Conservation (phyloP, 192 early-diverging fungal genomes). For the Borealophlyctis nickersoniae region DNA sequence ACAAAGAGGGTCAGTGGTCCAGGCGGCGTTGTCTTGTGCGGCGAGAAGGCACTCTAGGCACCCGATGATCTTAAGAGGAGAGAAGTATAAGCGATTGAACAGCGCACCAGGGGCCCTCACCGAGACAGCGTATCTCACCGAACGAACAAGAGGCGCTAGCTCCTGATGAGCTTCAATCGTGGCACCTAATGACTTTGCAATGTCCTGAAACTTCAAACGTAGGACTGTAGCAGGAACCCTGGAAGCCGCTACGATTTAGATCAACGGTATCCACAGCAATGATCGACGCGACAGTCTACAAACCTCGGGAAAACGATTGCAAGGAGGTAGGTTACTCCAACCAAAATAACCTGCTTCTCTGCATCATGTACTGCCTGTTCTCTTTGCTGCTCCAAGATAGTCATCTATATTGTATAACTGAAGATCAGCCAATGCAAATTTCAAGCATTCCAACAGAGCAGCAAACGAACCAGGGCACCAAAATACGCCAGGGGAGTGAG, state of each 20-base stretch:
- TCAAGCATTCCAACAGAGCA: too few relatives aligned
- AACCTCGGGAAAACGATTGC: conserved; percentile 73
- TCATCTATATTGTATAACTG: conserved; percentile 35
- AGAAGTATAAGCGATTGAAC: too few relatives aligned
- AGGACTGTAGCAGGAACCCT: conserved; percentile 35
- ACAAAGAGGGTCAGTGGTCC: conserved; percentile 53
- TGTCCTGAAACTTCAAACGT: conserved; percentile 40
- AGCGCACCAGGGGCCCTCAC: too few relatives aligned
- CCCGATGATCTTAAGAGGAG: conserved; percentile 39
- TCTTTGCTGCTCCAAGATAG: conserved; percentile 66
- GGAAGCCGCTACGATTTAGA: not conserved
- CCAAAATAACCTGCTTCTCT: conserved; percentile 44
- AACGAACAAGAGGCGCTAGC: conserved; percentile 76
- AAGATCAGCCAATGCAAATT: not conserved
- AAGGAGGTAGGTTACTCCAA: conserved; percentile 75
- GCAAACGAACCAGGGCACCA: conserved; percentile 74
- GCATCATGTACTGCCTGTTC: conserved; percentile 48
- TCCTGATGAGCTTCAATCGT: conserved; percentile 61
- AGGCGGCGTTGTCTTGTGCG: conserved; percentile 72
- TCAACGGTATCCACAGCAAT: not conserved
- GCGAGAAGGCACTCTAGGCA: conserved; percentile 77
- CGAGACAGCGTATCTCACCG: conserved; percentile 36
- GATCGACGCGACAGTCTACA: too few relatives aligned
- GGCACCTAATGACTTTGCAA: conserved; percentile 43
- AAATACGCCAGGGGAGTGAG: conserved; percentile 84